Base-by-base conservation (phyloP, 2,329 filamentous ascomycete genomes). In the Botrytis porri region DNA sequence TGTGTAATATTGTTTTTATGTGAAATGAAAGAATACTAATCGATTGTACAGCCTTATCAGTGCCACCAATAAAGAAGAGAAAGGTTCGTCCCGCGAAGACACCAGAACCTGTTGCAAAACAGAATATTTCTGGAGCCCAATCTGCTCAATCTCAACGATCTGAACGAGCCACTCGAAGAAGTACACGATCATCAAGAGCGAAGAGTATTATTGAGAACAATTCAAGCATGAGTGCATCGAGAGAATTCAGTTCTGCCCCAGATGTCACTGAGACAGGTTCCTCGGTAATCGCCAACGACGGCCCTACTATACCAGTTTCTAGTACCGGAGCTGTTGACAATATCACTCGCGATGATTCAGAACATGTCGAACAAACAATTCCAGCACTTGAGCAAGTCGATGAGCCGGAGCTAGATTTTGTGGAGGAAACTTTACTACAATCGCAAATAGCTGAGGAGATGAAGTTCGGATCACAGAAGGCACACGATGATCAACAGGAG, bases 61-160 rank as follows among this genome's bases (percentile, higher is more conserved):
- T 29, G 41, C 73, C 71, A 12, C 70, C 75, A 22, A 14, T 45
- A 29, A 78, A 77, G 69, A 77, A 70, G 51, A 61, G 54, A 35
- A 70, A 60, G 62, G 72, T 75, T 45, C 71, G 73, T 29, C 37
- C 73, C 9, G 73, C 57, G 32, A 69, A 67, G 16, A 72, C 70
- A 37, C 41, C 62, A 57, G 70, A 72, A 41, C 51, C 70, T 37
- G 43, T n/a, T 10, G 48, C 59, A 25, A 35, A 14, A 35, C 18
- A 14, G 22, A 60, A 29, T 43, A 39, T 29, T 63, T 43, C 37
- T 12, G 37, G 29, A 63, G 25, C 39, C 25, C 64, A 54, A 41
- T 57, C 45, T 67, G 12, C 32, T 35, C 22, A n/a, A n/a, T 62
- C 25, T 22, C 57, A 41, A 22, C 62, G 16, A 16, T 54, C 10